Evolutionary conservation across 2,329 filamentous ascomycete genomes (phyloP).

Genomic region (Sclerotinia trifoliorum): DNA sequence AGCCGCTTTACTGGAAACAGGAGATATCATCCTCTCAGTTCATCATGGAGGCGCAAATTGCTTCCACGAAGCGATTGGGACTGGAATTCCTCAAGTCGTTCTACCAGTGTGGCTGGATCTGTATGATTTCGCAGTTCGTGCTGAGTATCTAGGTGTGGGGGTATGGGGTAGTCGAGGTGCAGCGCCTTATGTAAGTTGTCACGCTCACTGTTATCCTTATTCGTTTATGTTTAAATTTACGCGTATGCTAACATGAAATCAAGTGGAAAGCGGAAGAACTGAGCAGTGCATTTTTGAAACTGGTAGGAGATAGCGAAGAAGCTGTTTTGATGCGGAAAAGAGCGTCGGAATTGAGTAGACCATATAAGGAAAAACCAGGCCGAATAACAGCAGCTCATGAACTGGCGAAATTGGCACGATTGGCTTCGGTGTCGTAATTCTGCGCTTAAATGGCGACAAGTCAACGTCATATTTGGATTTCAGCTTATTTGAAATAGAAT

Average conservation of each 20-base stretch:
- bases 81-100: slow-evolving; percentile 47
- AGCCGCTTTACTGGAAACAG: slow-evolving; percentile 39
- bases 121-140: slow-evolving; percentile 46
- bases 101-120: slow-evolving; percentile 48
- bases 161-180: slow-evolving; percentile 31
- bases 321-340: not conserved
- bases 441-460: too few species aligned
- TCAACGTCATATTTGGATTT: too few species aligned
- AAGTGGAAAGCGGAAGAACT: slow-evolving; percentile 3
- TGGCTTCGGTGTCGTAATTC: not conserved
- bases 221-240: not conserved
- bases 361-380: not conserved
- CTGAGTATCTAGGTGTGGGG: slow-evolving; percentile 45
- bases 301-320: not conserved
- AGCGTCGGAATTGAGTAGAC: not conserved
- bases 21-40: slow-evolving; percentile 39
- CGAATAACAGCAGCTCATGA: slow-evolving; percentile 3
- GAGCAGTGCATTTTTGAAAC: not conserved
- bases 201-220: not conserved
- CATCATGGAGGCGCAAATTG: slow-evolving; percentile 43
- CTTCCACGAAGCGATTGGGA: slow-evolving; percentile 45
- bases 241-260: not conserved
- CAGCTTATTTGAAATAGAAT: too few species aligned
- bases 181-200: slow-evolving; percentile 2
- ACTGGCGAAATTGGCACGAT: not conserved